Base-by-base conservation (phyloP, 2,329 filamentous ascomycete species). In the Fusarium acutatum region DNA sequence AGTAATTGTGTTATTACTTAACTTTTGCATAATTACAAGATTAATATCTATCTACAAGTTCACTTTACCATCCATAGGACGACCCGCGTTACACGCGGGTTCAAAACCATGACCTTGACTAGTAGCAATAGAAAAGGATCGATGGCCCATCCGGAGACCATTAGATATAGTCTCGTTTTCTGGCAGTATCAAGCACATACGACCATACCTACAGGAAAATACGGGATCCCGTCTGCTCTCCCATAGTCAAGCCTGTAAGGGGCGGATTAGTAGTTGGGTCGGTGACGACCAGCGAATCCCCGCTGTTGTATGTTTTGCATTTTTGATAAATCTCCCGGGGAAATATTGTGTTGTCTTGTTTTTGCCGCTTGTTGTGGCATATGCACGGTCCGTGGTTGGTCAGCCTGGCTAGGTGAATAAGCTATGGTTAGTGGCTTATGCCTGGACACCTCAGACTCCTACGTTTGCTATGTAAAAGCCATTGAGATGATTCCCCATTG, bases 151-250 rank as follows among this genome's bases (percentile, higher is more conserved):
- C 22, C 13, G 5, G 9, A 10, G 1, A 5, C 26, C 1, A 3
- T 15, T 4, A 4, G 1, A 0, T 49, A 32, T 49, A 32, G 7
- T 0, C 7, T 8, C 2, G 3, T 10, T 13, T 18, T 11, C 2
- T 49, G 5, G 22, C 1, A 0, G 0, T 18, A 5, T 5, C 0
- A 12, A 35, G 8, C 17, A 52, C 49, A 52, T 52, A 52, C 49
- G 49, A 52, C 49, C 32, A 52, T 52, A 52, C 49, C 49, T 52
- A 26, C 49, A 24, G 32, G 49, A 52, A 50, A 34, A 34, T 50
- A 50, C 47, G 47, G 47, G 47, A 50, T 50, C 47, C 47, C 47
- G 47, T 50, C 47, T 13, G 47, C 47, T 50, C 47, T 34, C 30
- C 44, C 47, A 34, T 13, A 50, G 30, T 47, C 44, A 47, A 47